Evolutionary conservation across 805 yeast species (phyloP).

Genomic region (Brettanomyces bruxellensis): DNA sequence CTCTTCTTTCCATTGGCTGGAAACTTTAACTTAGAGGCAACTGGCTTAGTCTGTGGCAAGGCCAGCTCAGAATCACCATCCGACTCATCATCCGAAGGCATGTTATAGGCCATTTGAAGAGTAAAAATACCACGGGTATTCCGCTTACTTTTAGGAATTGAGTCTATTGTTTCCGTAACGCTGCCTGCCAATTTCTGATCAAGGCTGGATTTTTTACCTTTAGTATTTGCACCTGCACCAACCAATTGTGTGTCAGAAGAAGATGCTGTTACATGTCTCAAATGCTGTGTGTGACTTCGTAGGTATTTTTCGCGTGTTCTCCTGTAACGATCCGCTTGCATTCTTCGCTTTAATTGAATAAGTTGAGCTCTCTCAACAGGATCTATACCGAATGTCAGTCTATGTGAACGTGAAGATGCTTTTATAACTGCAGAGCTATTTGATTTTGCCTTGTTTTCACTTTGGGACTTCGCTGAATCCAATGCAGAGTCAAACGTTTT

Average conservation of each 20-base stretch:
- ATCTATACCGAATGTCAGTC: slow-evolving; percentile 14
- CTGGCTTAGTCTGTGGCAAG: slow-evolving; percentile 1
- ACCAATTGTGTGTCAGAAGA: slow-evolving; percentile 10
- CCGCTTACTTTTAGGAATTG: slow-evolving; percentile 14
- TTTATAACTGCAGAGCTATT: no score
- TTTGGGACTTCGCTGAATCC: background rate
- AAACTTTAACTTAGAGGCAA: slow-evolving; percentile 1
- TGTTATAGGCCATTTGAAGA: background rate
- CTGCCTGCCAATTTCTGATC: background rate
- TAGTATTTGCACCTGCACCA: slow-evolving; percentile 17
- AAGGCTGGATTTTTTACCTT: slow-evolving; percentile 7
- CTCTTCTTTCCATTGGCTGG: background rate
- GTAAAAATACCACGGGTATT: slow-evolving; percentile 19
- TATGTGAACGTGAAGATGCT: background rate
- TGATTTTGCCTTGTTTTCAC: background rate
- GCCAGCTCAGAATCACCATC: background rate
- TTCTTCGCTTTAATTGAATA: slow-evolving; percentile 23
- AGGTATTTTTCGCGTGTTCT: slow-evolving; percentile 36
- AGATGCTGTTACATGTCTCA: slow-evolving; percentile 7
- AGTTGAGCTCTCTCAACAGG: slow-evolving; percentile 25
- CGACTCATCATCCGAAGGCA: background rate
- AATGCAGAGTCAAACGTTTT: background rate
- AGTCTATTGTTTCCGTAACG: background rate
- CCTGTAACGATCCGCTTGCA: slow-evolving; percentile 38
- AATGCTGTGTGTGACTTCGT: slow-evolving; percentile 24